Conservation (phyloP, 805 yeast species). For the Candida odintsovae region DNA sequence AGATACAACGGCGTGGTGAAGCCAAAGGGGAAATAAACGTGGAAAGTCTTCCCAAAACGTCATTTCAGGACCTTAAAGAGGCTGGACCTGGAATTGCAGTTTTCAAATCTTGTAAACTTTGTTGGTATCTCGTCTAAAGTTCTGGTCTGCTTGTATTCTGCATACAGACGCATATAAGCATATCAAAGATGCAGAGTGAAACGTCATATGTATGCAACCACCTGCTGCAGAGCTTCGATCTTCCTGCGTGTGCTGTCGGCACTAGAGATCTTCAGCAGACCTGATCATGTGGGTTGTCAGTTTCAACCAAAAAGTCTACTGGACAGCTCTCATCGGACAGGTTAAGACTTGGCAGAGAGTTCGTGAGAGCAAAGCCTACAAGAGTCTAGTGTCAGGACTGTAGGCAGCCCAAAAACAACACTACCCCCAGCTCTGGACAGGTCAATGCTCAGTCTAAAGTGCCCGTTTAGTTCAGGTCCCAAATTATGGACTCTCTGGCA, state of each 20-base stretch:
- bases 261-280: too few relatives aligned
- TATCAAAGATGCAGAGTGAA: background rate
- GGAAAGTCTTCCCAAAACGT: background rate
- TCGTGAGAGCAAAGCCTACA: background rate
- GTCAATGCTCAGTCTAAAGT: background rate
- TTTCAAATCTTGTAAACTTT: too few relatives aligned
- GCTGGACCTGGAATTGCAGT: background rate
- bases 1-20: too few relatives aligned
- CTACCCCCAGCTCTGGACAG: background rate
- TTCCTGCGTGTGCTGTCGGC: too few relatives aligned
- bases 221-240: background rate
- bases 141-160: background rate
- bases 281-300: too few relatives aligned
- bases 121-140: background rate
- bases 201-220: background rate
- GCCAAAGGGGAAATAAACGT: background rate
- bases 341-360: too few relatives aligned
- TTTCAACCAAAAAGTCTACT: too few relatives aligned
- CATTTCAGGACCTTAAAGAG: background rate
- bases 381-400: background rate
- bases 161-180: background rate
- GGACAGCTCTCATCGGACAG: too few relatives aligned
- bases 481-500: too few relatives aligned
- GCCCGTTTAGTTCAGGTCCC: background rate
- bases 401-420: background rate